These are phyloP conservation scores for Carex pumila DNA, from an alignment of 176 grass and related monocot genomes.

Conservation along the genomic window DNA sequence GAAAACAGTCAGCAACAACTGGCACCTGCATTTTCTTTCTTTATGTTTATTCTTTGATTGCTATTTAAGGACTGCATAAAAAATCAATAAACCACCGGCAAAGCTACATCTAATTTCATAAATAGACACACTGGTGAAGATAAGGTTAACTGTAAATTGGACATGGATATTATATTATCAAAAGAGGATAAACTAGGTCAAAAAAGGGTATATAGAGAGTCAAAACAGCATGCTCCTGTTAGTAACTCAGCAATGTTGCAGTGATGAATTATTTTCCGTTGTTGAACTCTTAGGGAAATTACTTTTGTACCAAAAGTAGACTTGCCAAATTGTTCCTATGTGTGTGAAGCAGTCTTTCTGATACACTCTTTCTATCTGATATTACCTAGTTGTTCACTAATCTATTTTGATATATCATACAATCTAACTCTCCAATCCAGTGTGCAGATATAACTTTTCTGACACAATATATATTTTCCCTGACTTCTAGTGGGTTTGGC, in stretches of 20 bases:
- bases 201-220: neutral
- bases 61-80: constrained; percentile 3
- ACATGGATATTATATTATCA: neutral
- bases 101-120: neutral
- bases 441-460: neutral
- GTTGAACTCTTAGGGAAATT: neutral
- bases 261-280: neutral
- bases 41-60: neutral
- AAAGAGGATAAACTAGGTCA: neutral
- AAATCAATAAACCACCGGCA: neutral
- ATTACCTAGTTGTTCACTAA: neutral
- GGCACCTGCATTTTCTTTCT: neutral
- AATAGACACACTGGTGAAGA: neutral
- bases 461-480: neutral
- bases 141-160: neutral
- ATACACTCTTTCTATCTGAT: neutral
- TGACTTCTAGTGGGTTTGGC: neutral
- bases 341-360: neutral
- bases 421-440: neutral
- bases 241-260: neutral
- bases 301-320: neutral
- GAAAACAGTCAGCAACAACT: constrained; percentile 9
- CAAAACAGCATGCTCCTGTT: neutral
- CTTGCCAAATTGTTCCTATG: neutral
- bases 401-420: neutral